A percentile compares a stretch with the other conserved stretches of the same genome.
Conservation (phyloP, 768 basidiomycete genomes). For the Solioccasus polychromus region DNA sequence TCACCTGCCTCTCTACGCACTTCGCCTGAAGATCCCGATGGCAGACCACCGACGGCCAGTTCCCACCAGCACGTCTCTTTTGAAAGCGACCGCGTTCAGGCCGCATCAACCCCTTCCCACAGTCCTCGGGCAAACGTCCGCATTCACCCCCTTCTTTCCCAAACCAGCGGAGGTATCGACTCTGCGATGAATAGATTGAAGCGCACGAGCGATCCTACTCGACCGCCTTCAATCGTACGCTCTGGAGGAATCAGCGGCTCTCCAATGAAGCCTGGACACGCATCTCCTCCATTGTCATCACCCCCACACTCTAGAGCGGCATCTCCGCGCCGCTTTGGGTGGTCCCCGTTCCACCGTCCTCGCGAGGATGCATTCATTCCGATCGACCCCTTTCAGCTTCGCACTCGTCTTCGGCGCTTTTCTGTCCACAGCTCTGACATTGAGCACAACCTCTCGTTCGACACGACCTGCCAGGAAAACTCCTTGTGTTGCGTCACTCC, state of each 20-base stretch:
- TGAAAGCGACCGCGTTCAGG: constrained; percentile 41
- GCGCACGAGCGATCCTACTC: constrained; percentile 7
- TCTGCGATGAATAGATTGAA: constrained; percentile 8
- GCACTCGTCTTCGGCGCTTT: constrained; percentile 18
- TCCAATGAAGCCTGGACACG: constrained; percentile 20
- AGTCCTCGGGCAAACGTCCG: constrained; percentile 35
- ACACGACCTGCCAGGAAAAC: constrained; percentile 22
- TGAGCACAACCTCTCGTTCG: constrained; percentile 15
- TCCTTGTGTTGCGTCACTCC: constrained; percentile 21
- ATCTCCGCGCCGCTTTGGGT: constrained; percentile 60
- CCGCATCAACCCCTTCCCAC: constrained; percentile 33
- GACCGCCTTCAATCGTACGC: constrained; percentile 11
- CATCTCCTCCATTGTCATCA: constrained; percentile 29
- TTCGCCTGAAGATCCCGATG: constrained; percentile 12
- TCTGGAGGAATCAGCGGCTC: constrained; percentile 2
- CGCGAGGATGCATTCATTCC: constrained; percentile 57
- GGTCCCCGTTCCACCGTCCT: constrained; percentile 50
- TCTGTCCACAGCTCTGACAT: constrained; percentile 23
- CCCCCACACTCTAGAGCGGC: constrained; percentile 39
- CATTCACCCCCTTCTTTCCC: constrained; percentile 16
- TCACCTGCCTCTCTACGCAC: constrained; percentile 34
- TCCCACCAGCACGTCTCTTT: constrained; percentile 53
- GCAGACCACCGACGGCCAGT: constrained; percentile 32
- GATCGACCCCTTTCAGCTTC: constrained; percentile 49
- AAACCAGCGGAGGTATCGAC: constrained; percentile 8